Percentiles rank a stretch among this genome's conserved stretches.
Evolutionary conservation across 345 rosid species (phyloP).

Genomic region (Triadica sebifera): DNA sequence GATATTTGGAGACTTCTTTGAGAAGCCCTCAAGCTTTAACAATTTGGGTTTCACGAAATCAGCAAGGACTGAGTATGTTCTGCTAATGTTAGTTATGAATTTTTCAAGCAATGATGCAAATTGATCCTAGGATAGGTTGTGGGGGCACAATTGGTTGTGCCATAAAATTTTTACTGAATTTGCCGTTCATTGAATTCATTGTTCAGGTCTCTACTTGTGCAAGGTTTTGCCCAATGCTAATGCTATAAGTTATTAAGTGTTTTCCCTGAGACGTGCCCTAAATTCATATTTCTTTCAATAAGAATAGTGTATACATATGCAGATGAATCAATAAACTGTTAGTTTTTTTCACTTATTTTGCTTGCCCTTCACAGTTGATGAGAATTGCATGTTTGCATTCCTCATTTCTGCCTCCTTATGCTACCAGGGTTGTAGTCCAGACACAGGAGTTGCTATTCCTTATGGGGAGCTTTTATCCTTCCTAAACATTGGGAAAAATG

Average conservation of each 20-base stretch:
- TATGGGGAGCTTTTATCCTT: too few relatives aligned
- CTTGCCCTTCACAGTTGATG: too few relatives aligned
- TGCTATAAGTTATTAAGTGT: background rate
- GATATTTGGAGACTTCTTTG: constrained; percentile 74
- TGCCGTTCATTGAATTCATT: constrained; percentile 13
- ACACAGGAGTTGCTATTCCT: too few relatives aligned
- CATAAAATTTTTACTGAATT: constrained; percentile 13
- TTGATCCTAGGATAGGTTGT: background rate
- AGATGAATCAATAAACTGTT: background rate
- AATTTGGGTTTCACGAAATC: constrained; percentile 3
- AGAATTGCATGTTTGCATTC: too few relatives aligned
- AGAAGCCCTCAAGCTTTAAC: constrained; percentile 10
- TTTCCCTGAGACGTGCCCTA: background rate
- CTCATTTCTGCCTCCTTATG: too few relatives aligned
- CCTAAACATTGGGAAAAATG: too few relatives aligned
- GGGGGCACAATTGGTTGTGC: constrained; percentile 14
- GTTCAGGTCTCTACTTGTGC: constrained; percentile 1
- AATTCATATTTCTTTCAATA: background rate
- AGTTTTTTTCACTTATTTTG: too few relatives aligned
- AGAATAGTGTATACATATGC: background rate
- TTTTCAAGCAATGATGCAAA: background rate
- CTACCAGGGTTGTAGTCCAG: too few relatives aligned
- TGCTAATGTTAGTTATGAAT: constrained; percentile 14
- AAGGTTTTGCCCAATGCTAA: background rate
- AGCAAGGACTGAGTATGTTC: constrained; percentile 2